A percentile compares a stretch with the other conserved stretches of the same genome.
These are phyloP conservation scores for Fusarium verrucosum DNA, from an alignment of 2,329 filamentous ascomycete species.

Conservation along the genomic window DNA sequence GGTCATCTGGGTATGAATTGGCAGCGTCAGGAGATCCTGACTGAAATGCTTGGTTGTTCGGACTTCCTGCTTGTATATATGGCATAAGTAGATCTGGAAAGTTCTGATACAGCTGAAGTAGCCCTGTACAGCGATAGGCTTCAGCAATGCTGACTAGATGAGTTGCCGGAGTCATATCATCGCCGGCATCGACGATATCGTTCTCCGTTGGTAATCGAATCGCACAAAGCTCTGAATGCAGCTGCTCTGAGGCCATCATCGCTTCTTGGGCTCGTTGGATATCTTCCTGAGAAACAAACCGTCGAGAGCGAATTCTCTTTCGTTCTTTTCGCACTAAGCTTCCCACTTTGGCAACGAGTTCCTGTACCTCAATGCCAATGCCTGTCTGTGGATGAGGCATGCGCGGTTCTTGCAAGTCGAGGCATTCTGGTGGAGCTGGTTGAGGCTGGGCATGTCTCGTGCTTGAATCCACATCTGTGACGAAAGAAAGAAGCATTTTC, in stretches of 20 bases:
- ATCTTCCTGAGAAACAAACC: slow-evolving; percentile 39
- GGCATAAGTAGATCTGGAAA: slow-evolving; percentile 54
- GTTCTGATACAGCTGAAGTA: slow-evolving; percentile 44
- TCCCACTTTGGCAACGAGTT: slow-evolving; percentile 42
- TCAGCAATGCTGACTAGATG: slow-evolving; percentile 43
- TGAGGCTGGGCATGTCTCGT: slow-evolving; percentile 10
- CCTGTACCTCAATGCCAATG: slow-evolving; percentile 37
- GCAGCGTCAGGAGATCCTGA: slow-evolving; percentile 6
- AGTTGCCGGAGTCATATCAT: slow-evolving; percentile 38
- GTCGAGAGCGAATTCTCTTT: slow-evolving; percentile 36
- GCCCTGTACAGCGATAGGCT: slow-evolving; percentile 43
- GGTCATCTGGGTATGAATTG: not conserved
- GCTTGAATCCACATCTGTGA: slow-evolving; percentile 30
- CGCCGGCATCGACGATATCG: slow-evolving; percentile 39
- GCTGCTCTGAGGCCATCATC: slow-evolving; percentile 27
- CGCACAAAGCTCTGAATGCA: slow-evolving; percentile 33
- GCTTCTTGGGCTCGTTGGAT: slow-evolving; percentile 39
- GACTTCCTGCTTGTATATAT: slow-evolving; percentile 23
- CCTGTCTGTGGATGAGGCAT: slow-evolving; percentile 45
- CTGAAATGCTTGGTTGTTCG: slow-evolving; percentile 1
- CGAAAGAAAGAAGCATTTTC: slow-evolving; percentile 43
- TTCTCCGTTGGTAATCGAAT: slow-evolving; percentile 30
- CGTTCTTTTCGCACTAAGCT: slow-evolving; percentile 37
- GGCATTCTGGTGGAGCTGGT: slow-evolving; percentile 12
- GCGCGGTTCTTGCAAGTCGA: slow-evolving; percentile 25